Conservation (phyloP, 225 moss, liverwort and hornwort genomes). For the Straminergon stramineum region DNA sequence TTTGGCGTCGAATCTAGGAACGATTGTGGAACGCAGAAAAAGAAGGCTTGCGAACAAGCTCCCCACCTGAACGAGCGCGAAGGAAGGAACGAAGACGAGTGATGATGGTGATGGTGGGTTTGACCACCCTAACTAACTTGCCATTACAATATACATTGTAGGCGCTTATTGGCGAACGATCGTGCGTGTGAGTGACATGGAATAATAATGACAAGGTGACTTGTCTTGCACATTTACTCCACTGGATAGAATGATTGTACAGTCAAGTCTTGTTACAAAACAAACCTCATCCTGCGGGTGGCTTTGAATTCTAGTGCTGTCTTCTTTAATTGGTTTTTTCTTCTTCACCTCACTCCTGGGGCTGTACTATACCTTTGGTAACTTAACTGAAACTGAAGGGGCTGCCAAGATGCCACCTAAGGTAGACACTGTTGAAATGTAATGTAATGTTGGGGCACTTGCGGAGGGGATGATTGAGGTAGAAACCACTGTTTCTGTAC, state of each 20-base stretch:
- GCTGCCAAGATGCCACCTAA: not conserved
- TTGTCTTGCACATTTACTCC: conserved; percentile 16
- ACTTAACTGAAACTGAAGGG: not conserved
- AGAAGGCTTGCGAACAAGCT: no score
- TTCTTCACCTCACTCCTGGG: not conserved
- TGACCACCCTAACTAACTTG: conserved; percentile 14
- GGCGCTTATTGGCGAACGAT: not conserved
- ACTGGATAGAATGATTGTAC: conserved; percentile 1
- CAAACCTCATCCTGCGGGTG: conserved; percentile 1
- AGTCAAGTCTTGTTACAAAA: conserved; percentile 4
- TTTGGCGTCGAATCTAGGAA: not conserved
- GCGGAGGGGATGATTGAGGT: no score
- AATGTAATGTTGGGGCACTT: not conserved
- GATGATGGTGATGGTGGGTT: not conserved
- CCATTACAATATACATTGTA: not conserved
- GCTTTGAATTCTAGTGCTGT: not conserved
- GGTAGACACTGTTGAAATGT: not conserved
- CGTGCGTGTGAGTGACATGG: not conserved
- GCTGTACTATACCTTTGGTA: not conserved
- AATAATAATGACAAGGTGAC: conserved; percentile 5
- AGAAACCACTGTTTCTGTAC: not conserved
- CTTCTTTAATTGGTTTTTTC: not conserved
- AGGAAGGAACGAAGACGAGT: not conserved
- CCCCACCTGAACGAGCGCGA: no score
- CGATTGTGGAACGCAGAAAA: not conserved